These are phyloP conservation scores for Botrytis paeoniae DNA, from an alignment of 2,329 filamentous ascomycete genomes.

Conservation along the genomic window DNA sequence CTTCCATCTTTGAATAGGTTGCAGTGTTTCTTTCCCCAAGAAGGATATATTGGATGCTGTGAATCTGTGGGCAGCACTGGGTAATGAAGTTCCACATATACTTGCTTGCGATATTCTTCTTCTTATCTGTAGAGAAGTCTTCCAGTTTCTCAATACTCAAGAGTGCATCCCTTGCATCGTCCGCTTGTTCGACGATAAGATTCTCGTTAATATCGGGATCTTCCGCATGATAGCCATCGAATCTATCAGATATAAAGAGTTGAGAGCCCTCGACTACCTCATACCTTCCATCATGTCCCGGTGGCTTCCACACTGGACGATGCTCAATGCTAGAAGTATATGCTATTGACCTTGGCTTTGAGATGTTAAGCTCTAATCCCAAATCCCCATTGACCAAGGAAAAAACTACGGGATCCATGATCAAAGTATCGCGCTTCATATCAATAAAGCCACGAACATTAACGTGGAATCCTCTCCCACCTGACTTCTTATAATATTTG, in stretches of 20 bases:
- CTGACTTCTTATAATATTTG: not conserved
- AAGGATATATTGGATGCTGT: not conserved
- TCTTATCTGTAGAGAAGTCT: not conserved
- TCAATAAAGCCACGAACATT: not conserved
- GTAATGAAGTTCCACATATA: not conserved
- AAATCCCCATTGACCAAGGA: not conserved
- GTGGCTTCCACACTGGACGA: not conserved
- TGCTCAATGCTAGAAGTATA: not conserved
- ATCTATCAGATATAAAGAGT: not conserved
- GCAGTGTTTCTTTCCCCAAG: not conserved
- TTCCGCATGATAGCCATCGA: not conserved
- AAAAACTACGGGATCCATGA: not conserved
- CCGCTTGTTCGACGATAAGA: not conserved
- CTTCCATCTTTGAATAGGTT: not conserved
- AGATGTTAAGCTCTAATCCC: not conserved
- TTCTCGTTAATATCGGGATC: not conserved
- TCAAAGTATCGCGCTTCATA: not conserved
- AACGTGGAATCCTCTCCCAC: not conserved
- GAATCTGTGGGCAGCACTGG: not conserved
- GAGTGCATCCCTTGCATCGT: not conserved
- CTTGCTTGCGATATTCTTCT: not conserved
- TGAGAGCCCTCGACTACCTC: not conserved
- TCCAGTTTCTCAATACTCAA: fast-evolving
- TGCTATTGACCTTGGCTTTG: not conserved
- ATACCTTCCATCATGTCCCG: not conserved